Evolutionary conservation across 139 green algal genomes (phyloP).

Genomic region (Coelastrella sp.): DNA sequence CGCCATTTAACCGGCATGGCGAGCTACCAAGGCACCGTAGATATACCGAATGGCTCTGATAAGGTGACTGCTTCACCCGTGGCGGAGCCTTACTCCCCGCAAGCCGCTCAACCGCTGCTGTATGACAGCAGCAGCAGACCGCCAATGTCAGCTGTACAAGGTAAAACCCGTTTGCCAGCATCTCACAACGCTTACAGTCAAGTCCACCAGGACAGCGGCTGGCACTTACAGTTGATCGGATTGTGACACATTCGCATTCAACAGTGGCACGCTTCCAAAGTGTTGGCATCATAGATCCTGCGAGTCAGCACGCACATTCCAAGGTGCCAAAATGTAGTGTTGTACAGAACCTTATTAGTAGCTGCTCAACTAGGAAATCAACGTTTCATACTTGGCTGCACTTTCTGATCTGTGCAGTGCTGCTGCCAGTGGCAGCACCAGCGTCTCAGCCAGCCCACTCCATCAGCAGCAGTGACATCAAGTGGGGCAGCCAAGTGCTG

Average conservation of each 20-base stretch:
- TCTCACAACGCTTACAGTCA: no score
- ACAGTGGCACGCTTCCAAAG: no score
- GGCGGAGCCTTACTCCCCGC: background rate
- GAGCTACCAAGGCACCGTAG: background rate
- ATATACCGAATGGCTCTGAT: background rate
- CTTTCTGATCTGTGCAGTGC: background rate
- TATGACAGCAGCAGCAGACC: background rate
- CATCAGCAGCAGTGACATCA: conserved; percentile 5
- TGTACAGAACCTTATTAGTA: no score
- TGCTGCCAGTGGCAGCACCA: background rate
- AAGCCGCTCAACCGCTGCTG: background rate
- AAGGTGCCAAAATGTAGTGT: no score
- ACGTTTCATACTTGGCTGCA: no score
- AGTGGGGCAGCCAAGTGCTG: conserved; percentile 5
- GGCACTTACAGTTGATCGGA: no score
- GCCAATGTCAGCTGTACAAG: background rate
- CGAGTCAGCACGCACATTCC: no score
- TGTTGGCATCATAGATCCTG: no score
- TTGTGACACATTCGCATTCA: no score
- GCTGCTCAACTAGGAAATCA: no score
- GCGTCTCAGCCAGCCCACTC: background rate
- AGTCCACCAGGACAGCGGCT: no score
- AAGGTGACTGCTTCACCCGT: background rate
- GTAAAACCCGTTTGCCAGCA: no score
- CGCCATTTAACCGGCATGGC: background rate